These are phyloP conservation scores for Penicillium herquei DNA, from an alignment of 495 filamentous ascomycete genomes.

Conservation along the genomic window DNA sequence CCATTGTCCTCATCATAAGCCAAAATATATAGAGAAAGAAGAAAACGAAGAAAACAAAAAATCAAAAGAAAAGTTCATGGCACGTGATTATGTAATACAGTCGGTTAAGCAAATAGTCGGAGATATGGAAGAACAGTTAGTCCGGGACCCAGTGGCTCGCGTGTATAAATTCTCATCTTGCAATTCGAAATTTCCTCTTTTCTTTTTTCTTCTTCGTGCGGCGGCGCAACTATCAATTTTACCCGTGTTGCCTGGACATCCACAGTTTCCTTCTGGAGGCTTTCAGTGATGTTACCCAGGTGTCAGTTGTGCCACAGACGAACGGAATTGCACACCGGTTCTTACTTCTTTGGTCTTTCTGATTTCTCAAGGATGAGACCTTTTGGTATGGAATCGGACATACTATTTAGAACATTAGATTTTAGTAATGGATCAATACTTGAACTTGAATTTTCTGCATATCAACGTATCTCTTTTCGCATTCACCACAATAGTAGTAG, in stretches of 20 bases:
- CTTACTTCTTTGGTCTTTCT: constrained; percentile 52
- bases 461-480: too few relatives aligned
- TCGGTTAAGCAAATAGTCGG: neutral
- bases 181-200: constrained; percentile 20
- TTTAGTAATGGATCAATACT: neutral
- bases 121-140: neutral
- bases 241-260: constrained; percentile 56
- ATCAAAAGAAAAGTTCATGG: constrained; percentile 10
- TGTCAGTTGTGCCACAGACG: constrained; percentile 62
- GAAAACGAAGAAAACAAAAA: constrained; percentile 19
- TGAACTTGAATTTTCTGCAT: neutral
- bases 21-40: constrained; percentile 29
- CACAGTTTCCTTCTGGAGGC: constrained; percentile 17
- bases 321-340: constrained; percentile 59
- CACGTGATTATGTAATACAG: constrained; percentile 9
- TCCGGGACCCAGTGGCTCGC: neutral
- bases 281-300: constrained; percentile 49
- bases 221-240: constrained; percentile 52
- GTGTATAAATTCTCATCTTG: constrained; percentile 29
- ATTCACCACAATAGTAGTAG: too few relatives aligned
- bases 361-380: constrained; percentile 44
- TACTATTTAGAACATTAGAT: constrained; percentile 16
- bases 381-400: constrained; percentile 55
- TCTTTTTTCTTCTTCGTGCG: constrained; percentile 59
- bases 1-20: constrained; percentile 57